Conservation (phyloP, 139 green algal species). For the Volvox africanus region DNA sequence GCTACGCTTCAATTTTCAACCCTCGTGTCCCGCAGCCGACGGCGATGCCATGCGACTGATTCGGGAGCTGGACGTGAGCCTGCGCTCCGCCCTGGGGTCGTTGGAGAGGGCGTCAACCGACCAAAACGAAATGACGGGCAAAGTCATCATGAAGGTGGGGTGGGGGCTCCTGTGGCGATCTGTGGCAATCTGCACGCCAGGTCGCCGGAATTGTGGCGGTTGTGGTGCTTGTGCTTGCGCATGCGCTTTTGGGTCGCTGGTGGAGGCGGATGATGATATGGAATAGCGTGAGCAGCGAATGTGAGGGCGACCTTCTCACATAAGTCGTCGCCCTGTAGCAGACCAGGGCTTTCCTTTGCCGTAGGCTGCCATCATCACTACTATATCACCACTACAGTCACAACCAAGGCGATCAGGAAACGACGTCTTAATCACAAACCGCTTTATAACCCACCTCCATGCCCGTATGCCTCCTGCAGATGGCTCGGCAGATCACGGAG, state of each 20-base stretch:
- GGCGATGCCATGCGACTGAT: background rate
- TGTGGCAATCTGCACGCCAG: too few species aligned
- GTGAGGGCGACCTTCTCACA: background rate
- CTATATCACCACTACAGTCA: too few species aligned
- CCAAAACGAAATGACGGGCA: conserved; percentile 48
- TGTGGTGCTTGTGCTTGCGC: background rate
- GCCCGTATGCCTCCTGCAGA: background rate
- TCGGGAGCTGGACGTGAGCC: conserved; percentile 19
- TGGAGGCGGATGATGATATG: background rate
- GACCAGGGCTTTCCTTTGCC: too few species aligned
- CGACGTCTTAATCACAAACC: too few species aligned
- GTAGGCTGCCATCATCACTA: too few species aligned
- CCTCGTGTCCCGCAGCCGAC: conserved; percentile 11
- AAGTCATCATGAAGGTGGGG: conserved; percentile 52
- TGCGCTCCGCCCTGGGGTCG: background rate
- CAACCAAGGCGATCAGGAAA: too few species aligned
- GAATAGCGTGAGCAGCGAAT: background rate
- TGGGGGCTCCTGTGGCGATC: too few species aligned
- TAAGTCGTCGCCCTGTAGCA: too few species aligned
- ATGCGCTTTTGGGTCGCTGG: background rate
- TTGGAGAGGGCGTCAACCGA: conserved; percentile 20
- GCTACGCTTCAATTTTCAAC: too few species aligned
- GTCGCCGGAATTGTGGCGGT: too few species aligned
- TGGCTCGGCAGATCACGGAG: conserved; percentile 50
- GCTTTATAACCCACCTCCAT: background rate